Evolutionary conservation across 2,329 filamentous ascomycete species (phyloP).

Genomic region (Claviceps paspali): DNA sequence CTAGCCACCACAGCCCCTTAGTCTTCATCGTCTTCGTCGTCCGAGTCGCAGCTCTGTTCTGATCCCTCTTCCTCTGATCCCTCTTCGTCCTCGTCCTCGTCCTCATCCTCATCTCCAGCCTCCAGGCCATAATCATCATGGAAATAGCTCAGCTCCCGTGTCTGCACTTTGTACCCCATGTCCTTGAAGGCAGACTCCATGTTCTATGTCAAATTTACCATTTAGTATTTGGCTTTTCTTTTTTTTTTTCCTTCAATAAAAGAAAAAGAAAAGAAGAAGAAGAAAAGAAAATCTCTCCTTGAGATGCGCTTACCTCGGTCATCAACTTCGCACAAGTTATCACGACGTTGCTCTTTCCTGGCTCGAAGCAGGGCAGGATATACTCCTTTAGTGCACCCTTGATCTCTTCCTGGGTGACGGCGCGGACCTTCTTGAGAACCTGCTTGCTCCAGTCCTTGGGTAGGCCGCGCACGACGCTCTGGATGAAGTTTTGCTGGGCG

Average conservation of each 20-base stretch:
- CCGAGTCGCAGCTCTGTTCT: constrained; percentile 4
- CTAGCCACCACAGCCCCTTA: too few relatives aligned
- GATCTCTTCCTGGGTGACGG: constrained; percentile 63
- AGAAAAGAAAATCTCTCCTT: too few relatives aligned
- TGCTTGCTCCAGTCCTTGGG: constrained; percentile 63
- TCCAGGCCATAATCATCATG: constrained; percentile 81
- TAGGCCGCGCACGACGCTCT: constrained; percentile 63
- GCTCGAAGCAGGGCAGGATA: constrained; percentile 65
- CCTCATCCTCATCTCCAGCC: constrained; percentile 43
- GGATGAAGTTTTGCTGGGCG: constrained; percentile 69
- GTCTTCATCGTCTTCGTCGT: constrained; percentile 1
- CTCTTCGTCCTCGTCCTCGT: constrained; percentile 31
- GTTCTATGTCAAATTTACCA: constrained; percentile 32
- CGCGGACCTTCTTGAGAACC: constrained; percentile 61
- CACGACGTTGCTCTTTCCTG: constrained; percentile 68
- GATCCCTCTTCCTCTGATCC: constrained; percentile 3
- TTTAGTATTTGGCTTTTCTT: constrained; percentile 30
- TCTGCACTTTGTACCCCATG: constrained; percentile 65
- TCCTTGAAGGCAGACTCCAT: constrained; percentile 59
- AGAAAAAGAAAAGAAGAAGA: not conserved
- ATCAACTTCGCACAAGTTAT: constrained; percentile 78
- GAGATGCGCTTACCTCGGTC: constrained; percentile 58
- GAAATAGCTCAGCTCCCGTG: constrained; percentile 62
- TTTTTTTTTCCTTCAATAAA: not conserved
- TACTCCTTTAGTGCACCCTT: constrained; percentile 57